Evolutionary conservation across 495 filamentous ascomycete genomes (phyloP), one percentile per base, ranked within the genome.

Genomic region (Darksidea phi): DNA sequence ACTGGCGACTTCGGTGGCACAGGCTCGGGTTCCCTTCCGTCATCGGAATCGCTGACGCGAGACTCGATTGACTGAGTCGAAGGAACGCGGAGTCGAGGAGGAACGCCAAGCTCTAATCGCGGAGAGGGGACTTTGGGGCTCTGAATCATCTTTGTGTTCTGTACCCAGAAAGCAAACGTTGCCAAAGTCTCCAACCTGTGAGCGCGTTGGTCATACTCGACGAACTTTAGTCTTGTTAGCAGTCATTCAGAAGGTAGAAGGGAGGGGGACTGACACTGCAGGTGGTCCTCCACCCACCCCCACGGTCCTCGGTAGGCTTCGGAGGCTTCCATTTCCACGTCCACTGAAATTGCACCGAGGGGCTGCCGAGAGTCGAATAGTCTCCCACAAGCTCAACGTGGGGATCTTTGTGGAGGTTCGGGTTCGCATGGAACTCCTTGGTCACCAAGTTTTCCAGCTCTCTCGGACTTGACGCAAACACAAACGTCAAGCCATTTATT

Each of bases 321-420:
- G 94, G 94, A 13, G 94, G 91, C 65, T 88, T 89, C 94, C 94
- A 98, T 77, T 83, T 90, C 94, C 94, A 98, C 18, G 85, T 85
- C 90, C 93, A 98, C 28, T 94, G 86, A 71, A 97, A 96, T 23
- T 92, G 87, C 48, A 96, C 88, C 4, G 90, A 91, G 11, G 86
- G 76, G 60, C 80, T 88, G 17, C 91, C 90, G 10, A 82, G 85
- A 0, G 94, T 98, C 0, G 84, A 80, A 72, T 83, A 96, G 71
- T 94, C 90, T 0, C 94, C 94, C 7, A 97, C 85, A 13, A 98
- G 77, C 59, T 93, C 88, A 12, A 98, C 94, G 73, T 96, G 97
- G 23, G 91, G 83, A 66, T 97, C 97, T 70, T 96, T 96, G 77
- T 98, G 94, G 26, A 98, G 77, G 72, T 98, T 98, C 0, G 95